Base-by-base conservation (phyloP, 257 asterid genomes). In the Linaria vulgaris region DNA sequence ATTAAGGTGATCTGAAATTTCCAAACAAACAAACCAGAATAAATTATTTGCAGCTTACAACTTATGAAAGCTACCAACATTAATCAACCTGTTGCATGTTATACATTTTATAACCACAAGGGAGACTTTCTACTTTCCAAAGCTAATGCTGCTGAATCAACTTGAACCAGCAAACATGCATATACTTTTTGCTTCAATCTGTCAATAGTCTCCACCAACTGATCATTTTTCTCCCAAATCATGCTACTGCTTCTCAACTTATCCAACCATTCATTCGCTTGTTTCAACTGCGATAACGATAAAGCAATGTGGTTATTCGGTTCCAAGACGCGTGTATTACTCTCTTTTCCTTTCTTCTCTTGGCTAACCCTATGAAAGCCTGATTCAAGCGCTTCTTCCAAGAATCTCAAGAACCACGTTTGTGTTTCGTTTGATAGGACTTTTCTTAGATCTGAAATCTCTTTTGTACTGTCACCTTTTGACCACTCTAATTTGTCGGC, bases 111-210 rank as follows among this genome's bases (percentile, higher is more conserved):
- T 1, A 55, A 25, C 24, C 62, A 60, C 72, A 73, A 56, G 21
- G 70, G 37, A 54, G 56, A 49, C 66, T 79, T 82, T 69, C 90
- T 63, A 27, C 69, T 76, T 70, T 82, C 95, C 79, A 91, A 70
- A 67, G 98, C 96, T 70, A 80, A 70, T 27, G 98, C 95, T 12
- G 95, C 98, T 44, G 90, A 84, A 71, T 86, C 95, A 37, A 86
- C 83, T 58, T 91, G 91, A 71, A 79, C 63, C 53, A 91, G 87
- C 88, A 91, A 80, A 54, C 96, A 91, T 1, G 85, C 65, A 60
- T 91, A 91, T 16, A 86, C 80, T 66, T 88, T 88, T 46, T 86
- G 85, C 84, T 91, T 91, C 88, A 91, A 71, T 31, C 79, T 69
- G 23, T 84, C 88, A 34, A 88, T 49, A n/a, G 53, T 83, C 61